Conservation (phyloP, 495 filamentous ascomycete species). For the Penicillium ochrochloron region DNA sequence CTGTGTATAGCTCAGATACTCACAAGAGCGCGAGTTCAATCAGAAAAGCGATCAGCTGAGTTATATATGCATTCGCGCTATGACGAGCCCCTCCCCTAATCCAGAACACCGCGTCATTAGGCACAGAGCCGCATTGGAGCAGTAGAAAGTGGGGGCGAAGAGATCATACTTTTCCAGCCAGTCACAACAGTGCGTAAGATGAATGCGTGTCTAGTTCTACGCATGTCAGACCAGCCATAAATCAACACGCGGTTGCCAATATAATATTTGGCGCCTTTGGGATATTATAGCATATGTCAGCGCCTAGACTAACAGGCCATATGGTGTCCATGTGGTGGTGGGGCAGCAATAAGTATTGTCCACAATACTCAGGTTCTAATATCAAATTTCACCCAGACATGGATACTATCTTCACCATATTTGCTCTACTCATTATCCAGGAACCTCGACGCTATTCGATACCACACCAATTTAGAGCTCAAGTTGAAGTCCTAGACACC, state of each 20-base stretch:
- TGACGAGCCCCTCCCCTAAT: neutral
- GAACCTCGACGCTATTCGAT: too few relatives aligned
- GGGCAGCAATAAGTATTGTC: too few relatives aligned
- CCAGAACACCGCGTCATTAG: neutral
- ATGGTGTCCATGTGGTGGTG: too few relatives aligned
- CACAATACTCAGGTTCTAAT: too few relatives aligned
- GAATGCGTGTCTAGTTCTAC: neutral
- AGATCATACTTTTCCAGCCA: neutral
- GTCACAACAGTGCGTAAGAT: neutral
- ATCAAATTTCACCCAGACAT: too few relatives aligned
- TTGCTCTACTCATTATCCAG: too few relatives aligned
- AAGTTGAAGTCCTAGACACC: too few relatives aligned
- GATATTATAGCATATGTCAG: neutral
- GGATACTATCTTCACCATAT: too few relatives aligned
- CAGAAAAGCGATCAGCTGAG: neutral
- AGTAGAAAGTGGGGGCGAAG: neutral
- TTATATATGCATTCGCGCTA: neutral
- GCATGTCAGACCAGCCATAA: neutral
- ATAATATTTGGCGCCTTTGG: neutral
- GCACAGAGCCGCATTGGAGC: neutral
- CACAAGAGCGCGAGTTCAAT: neutral
- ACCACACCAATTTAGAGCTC: too few relatives aligned
- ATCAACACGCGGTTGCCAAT: neutral
- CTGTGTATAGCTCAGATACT: neutral
- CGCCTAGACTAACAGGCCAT: neutral